Percentiles rank a stretch among this genome's conserved stretches.
Conservation (phyloP, 352 stramenopile genomes). For the Globisporangium nunn region DNA sequence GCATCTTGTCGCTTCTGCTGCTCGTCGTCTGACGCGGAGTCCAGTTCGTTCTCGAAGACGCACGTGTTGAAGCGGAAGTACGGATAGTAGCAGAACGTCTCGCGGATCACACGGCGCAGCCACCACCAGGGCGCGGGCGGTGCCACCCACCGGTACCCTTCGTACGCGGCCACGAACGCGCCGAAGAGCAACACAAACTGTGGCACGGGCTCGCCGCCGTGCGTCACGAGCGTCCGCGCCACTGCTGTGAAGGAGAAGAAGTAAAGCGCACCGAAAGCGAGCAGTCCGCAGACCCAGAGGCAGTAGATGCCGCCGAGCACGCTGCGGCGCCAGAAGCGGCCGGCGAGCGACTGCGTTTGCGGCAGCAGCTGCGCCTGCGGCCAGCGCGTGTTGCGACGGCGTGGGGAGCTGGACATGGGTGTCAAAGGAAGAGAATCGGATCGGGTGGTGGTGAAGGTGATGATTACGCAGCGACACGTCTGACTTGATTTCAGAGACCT, state of each 20-base stretch:
- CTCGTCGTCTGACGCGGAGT: too few species aligned
- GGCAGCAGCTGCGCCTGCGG: constrained; percentile 13
- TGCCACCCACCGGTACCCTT: constrained; percentile 30
- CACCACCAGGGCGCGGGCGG: constrained; percentile 24
- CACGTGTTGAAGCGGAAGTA: constrained; percentile 32
- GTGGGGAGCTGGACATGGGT: not conserved
- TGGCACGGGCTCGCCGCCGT: constrained; percentile 6
- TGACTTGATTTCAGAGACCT: too few species aligned
- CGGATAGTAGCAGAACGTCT: constrained; percentile 20
- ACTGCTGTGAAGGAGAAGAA: constrained; percentile 14
- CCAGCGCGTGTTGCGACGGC: constrained; percentile 1
- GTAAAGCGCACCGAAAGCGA: constrained; percentile 11
- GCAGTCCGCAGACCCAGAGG: constrained; percentile 19
- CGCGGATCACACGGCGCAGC: constrained; percentile 17
- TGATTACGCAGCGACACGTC: too few species aligned
- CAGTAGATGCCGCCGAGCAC: constrained; percentile 22
- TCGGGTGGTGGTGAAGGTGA: too few species aligned
- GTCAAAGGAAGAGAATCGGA: too few species aligned
- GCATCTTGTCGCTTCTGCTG: not conserved
- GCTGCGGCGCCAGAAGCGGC: constrained; percentile 20
- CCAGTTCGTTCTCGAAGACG: constrained; percentile 23
- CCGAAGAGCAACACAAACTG: constrained; percentile 21
- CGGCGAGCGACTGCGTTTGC: constrained; percentile 24
- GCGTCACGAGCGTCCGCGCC: not conserved
- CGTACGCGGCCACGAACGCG: constrained; percentile 28